phyloP scores from a whole-genome alignment of 768 basidiomycete species.

The Russula compacta region DNA sequence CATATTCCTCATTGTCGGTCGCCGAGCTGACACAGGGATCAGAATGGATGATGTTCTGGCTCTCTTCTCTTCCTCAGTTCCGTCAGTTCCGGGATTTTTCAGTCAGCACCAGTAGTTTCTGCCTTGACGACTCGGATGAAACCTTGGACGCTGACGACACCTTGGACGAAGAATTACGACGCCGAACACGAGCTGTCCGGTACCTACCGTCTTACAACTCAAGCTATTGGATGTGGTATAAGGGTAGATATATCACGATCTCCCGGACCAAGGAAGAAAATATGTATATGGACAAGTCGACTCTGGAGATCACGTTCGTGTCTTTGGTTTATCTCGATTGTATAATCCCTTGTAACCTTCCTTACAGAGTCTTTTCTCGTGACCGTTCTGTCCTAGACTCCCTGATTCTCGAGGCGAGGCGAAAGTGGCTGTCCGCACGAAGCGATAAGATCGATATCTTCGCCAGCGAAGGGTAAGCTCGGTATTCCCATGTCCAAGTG shows the following conservation, averaged over 20 bases:
- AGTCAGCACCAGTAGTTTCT: slow-evolving; percentile 37
- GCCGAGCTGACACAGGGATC: not conserved
- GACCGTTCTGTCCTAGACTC: slow-evolving; percentile 17
- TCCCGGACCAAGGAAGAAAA: slow-evolving; percentile 31
- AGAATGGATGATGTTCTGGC: slow-evolving; percentile 71
- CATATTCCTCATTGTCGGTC: not conserved
- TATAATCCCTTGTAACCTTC: not conserved
- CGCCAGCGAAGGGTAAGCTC: slow-evolving; percentile 35
- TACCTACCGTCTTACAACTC: slow-evolving; percentile 36
- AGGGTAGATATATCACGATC: slow-evolving; percentile 26
- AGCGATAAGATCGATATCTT: slow-evolving; percentile 31
- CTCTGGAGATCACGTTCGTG: slow-evolving; percentile 36
- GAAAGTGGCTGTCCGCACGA: slow-evolving; percentile 6
- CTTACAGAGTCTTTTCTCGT: slow-evolving; percentile 9
- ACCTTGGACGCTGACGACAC: slow-evolving; percentile 23
- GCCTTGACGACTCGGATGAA: slow-evolving; percentile 25
- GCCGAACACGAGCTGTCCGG: slow-evolving; percentile 25
- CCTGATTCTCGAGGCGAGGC: slow-evolving; percentile 15
- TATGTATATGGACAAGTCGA: slow-evolving; percentile 32
- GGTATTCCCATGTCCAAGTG: not conserved
- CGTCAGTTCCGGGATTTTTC: slow-evolving; percentile 44
- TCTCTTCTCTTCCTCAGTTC: slow-evolving; percentile 55
- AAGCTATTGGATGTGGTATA: slow-evolving; percentile 42
- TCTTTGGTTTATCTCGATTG: not conserved
- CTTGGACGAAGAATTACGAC: slow-evolving; percentile 6